Evolutionary conservation across 768 basidiomycete genomes (phyloP).

Genomic region (Postia placenta): DNA sequence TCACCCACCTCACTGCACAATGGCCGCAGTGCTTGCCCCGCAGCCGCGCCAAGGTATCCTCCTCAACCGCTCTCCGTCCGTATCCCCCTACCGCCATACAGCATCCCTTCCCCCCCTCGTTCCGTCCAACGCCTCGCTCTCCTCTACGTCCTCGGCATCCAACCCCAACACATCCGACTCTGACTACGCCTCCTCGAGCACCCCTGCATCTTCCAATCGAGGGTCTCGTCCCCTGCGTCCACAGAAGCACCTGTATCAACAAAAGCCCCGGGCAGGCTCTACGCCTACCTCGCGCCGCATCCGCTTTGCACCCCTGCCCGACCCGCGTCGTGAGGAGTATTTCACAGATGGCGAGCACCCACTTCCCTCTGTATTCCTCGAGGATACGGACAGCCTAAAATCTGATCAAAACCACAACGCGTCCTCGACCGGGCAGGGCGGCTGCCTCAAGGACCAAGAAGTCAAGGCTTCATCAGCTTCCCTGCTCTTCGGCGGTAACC

Average conservation of each 20-base stretch:
- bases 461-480: conserved; percentile 18
- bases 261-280: conserved; percentile 11
- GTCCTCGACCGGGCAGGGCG: conserved; percentile 8
- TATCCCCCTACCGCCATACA: conserved; percentile 18
- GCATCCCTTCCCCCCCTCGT: conserved; percentile 17
- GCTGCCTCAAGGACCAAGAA: conserved; percentile 1
- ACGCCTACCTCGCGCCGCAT: conserved; percentile 35
- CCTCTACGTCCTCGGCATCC: conserved; percentile 21
- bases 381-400: conserved; percentile 18
- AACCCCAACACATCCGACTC: conserved; percentile 15
- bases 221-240: conserved; percentile 4
- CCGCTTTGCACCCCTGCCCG: conserved; percentile 82
- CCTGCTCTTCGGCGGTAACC: conserved; percentile 13
- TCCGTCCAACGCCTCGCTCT: conserved; percentile 19
- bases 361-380: conserved; percentile 24
- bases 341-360: conserved; percentile 21
- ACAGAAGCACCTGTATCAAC: conserved; percentile 5
- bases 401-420: conserved; percentile 9
- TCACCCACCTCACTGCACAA: conserved; percentile 7
- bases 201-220: conserved; percentile 9
- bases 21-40: conserved; percentile 13
- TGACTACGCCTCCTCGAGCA: conserved; percentile 17
- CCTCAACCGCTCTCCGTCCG: conserved; percentile 24
- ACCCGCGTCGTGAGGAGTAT: conserved; percentile 51
- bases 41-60: conserved; percentile 23